A percentile compares a stretch with the other conserved stretches of the same genome.
Evolutionary conservation across 2,329 filamentous ascomycete species (phyloP).

Genomic region (Exophiala spinifera): DNA sequence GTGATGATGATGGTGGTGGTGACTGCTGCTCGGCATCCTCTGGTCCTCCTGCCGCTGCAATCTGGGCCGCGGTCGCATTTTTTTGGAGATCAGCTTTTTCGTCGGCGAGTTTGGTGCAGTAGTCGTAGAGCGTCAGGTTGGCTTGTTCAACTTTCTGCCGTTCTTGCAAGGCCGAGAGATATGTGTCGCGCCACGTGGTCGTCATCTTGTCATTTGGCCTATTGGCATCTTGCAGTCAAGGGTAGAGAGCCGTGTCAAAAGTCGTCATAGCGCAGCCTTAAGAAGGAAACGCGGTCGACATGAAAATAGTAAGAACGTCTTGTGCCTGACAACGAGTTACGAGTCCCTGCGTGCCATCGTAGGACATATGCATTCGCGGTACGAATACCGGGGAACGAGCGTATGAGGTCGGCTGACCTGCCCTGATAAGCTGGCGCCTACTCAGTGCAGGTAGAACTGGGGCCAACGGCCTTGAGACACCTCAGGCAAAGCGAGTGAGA

Average conservation of each 20-base stretch:
- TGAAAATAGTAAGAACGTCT: neutral
- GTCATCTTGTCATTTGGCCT: constrained; percentile 46
- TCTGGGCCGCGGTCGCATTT: constrained; percentile 6
- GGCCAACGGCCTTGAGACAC: neutral
- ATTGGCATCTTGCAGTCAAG: neutral
- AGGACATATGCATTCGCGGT: too few species aligned
- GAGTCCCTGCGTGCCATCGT: neutral
- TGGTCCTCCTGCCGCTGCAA: constrained; percentile 61
- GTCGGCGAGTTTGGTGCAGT: constrained; percentile 51
- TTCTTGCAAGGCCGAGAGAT: constrained; percentile 69
- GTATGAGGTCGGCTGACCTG: constrained; percentile 15
- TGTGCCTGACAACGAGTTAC: too few species aligned
- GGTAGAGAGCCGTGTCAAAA: too few species aligned
- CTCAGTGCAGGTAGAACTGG: neutral
- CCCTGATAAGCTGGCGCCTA: neutral
- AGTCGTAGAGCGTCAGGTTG: constrained; percentile 68
- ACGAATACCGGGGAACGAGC: neutral
- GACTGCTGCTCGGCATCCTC: constrained; percentile 64
- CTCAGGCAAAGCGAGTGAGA: neutral
- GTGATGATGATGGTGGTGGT: too few species aligned
- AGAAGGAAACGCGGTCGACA: too few species aligned
- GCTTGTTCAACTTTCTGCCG: constrained; percentile 66
- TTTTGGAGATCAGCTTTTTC: constrained; percentile 25
- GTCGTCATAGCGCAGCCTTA: too few species aligned
- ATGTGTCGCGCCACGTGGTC: constrained; percentile 77